Evolutionary conservation across 352 stramenopile species (phyloP), one percentile per base, ranked within the genome.

Genomic region (Lagenidium giganteum): DNA sequence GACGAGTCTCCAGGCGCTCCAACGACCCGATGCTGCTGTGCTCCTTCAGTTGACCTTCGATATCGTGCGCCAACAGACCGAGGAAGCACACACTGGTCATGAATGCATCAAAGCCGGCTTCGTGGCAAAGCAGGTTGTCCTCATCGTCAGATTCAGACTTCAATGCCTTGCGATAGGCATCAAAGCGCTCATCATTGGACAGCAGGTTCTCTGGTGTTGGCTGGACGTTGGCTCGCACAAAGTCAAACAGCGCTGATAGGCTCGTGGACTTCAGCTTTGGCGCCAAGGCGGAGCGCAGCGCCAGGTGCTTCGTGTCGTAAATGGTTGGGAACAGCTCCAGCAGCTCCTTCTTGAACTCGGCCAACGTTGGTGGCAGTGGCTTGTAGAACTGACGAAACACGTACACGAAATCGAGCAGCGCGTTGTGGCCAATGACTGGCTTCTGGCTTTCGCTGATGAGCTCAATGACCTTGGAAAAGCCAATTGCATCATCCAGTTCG

Each of bases 21-120:
- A 55, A 52, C 17, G 48, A 62, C 16, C 61, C 57, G 22, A 70
- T 54, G 21, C 41, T 54, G 4, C 20, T 45, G n/a, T 37, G n/a
- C 3, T 63, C 51, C 2, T 53, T 27, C 26, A 85, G 21, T 23
- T 76, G 62, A 25, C 73, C 73, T 16, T 79, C 65, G 28, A 61
- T 49, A 28, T 85, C 67, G 31, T 86, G 71, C 0, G 68, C 71
- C 26, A 87, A 44, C 16, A 91, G 48, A 25, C 76, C 76, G 17
- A 91, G 49, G 51, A 87, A 91, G 43, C 79, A 86, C 25, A 89
- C 67, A 32, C 62, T 70, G 2, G 81, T 93, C 78, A 93, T 91
- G 57, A 89, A 87, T 14, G 81, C 78, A 29, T 93, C 81, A 37
- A 89, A 93, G 28, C 81, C 81, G n/a, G 81, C 81, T 47, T 93